Evolutionary conservation across 2,329 filamentous ascomycete genomes (phyloP), one percentile per base, ranked within the genome.

Genomic region (Trichoderma koningii): DNA sequence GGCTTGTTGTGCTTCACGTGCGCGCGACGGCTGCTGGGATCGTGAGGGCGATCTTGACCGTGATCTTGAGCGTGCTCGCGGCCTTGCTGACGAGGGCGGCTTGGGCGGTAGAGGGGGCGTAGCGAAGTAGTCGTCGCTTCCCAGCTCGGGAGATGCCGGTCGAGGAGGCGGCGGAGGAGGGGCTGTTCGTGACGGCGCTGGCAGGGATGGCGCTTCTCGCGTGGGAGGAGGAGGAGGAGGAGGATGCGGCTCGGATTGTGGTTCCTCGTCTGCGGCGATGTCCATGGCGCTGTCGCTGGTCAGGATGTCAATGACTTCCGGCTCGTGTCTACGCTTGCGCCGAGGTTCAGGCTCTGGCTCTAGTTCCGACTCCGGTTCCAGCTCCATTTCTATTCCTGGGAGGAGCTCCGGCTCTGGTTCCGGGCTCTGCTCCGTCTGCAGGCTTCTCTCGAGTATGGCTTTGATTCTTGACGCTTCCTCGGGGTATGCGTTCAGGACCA

Each of bases 401-500:
- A 17, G 34, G 3, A 38, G 61, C n/a, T 45, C 28, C 17, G 45
- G 30, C 23, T 34, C 12, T 34, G 38, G 23, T 50, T 26, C 34
- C 23, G 42, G 61, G 53, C 44, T n/a, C 17, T 45, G 47, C 12
- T 52, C 14, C 42, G 34, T 12, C 48, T 26, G 41, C 23, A 44
- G 64, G 41, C 38, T n/a, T 7, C 41, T 52, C 12, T 55, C 47
- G n/a, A 71, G 66, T 28, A 70, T 55, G n/a, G 61, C 66, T 7
- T 53, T 70, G 14, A 67, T 70, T 3, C 66, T 60, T 15, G 68
- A 69, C 6, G 75, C 74, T 53, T 79, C 73, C 2, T 74, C 68
- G 0, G 74, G 71, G 38, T 80, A 80, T 3, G 68, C 69, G 1
- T 70, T 67, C 12, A 79, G 68, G 6, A 80, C 74, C 12, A 69